Percentiles rank a stretch among this genome's conserved stretches.
Conservation (phyloP, 257 asterid species). For the Cordia subcordata region DNA sequence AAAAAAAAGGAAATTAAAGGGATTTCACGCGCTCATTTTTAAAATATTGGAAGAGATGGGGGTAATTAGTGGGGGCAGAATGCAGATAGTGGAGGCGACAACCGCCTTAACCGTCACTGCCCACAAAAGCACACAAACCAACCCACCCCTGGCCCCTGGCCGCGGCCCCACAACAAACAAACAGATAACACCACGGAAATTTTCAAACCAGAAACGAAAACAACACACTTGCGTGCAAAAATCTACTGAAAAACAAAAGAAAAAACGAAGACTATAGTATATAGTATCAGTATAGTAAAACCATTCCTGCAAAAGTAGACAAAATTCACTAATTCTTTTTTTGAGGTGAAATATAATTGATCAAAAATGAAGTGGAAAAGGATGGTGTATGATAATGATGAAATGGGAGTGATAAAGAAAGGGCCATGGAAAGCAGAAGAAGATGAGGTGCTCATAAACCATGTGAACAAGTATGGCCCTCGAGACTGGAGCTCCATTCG, state of each 20-base stretch:
- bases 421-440: conserved; percentile 96
- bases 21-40: conserved; percentile 7
- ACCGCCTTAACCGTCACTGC: conserved; percentile 75
- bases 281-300: background rate
- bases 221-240: background rate
- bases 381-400: conserved; percentile 18
- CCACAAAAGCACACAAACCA: conserved; percentile 8
- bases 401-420: conserved; percentile 62
- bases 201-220: background rate
- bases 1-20: conserved; percentile 15
- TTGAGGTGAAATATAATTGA: background rate
- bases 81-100: conserved; percentile 34
- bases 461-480: conserved; percentile 68
- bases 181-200: background rate
- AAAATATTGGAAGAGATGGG: conserved; percentile 30
- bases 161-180: conserved; percentile 4
- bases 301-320: background rate
- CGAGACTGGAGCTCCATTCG: conserved; percentile 98
- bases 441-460: conserved; percentile 65
- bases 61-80: conserved; percentile 55
- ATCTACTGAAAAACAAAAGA: conserved; percentile 3
- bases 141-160: no score
- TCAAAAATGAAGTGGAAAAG: conserved; percentile 35
- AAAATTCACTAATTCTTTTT: background rate
- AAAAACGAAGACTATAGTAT: no score